Base-by-base conservation (phyloP, 257 asterid genomes). In the Asclepias syriaca region DNA sequence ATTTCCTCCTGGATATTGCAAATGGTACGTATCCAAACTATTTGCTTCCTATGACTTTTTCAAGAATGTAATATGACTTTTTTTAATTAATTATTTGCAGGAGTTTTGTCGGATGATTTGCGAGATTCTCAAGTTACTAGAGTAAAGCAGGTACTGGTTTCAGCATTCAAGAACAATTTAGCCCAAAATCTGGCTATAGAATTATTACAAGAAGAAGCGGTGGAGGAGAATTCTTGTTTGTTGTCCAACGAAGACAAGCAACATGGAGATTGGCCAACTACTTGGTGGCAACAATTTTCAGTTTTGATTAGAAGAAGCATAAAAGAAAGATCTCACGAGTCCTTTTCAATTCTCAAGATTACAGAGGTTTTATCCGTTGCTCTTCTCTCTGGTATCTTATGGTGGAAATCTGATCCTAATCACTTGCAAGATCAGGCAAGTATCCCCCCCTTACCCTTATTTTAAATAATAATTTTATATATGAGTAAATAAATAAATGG, bases 381-480 rank as follows among this genome's bases (percentile, higher is more conserved):
- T 6, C n/a, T 90, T 50, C 73, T 93, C 0, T 5, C 70, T 18
- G 98, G 96, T 4, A 80, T 82, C 34, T 78, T 93, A 4, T 93
- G 98, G 98, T 93, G 96, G 96, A 73, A 81, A 72, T 86, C 96
- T n/a, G 74, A 79, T 19, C 70, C 54, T 3, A 74, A 32, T 29
- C 87, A 85, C 75, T 77, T 93, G 53, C 96, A 89, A 80, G 98
- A 93, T 43, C 96, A 93, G 96, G 98, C 85, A 73, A 59, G 65
- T 29, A 24, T 24, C 27, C 27, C 27, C 27, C 27, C 27, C 0
- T 24, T 24, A 24, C 27, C 27, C 27, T 24, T 24, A 24, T 24
- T 24, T 24, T 24, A 24, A 24, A 24, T 24, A 24, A 24, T n/a
- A 24, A 24, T 24, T 24, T 24, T 24, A 24, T 24, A 24, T 24